Base-by-base conservation (phyloP, 208 protist species). In the Borovskyia barvae region DNA sequence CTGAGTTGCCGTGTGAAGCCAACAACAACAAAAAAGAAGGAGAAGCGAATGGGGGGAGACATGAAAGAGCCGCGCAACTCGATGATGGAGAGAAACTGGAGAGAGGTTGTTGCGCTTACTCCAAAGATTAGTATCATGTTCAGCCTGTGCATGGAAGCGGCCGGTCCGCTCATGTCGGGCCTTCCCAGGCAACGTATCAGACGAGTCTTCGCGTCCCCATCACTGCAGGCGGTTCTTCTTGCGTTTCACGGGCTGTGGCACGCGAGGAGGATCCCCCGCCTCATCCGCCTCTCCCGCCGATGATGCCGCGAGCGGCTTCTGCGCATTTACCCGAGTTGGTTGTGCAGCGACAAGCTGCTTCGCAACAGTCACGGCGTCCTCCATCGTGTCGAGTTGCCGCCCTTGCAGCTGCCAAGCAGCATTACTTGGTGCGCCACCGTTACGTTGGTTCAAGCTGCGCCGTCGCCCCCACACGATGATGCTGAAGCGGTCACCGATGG, bases 401-500 rank as follows among this genome's bases (percentile, higher is more conserved):
- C 69, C 51, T 33, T 70, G 11, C 9, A 80, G 33, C 26, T 70
- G 45, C 24, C 22, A 5, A 4, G 39, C n/a, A 7, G 33, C 56
- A 17, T 35, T 56, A 22, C 25, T 53, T 1, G 67, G 58, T n/a
- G 42, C 62, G n/a, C 84, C 89, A 26, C 87, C 77, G 66, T 96
- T 96, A 47, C 82, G 80, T 72, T 83, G 74, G 43, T 85, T 95
- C 28, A 92, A 32, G 5, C 68, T 72, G 14, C 85, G 72, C 0
- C 92, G 85, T 1, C 82, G 48, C 15, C 92, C 92, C 92, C 92
- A 97, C 1, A 76, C 86, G 56, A 96, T 97, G 67, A 97, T 94
- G 66, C 83, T 93, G 57, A 96, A 91, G 24, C 90, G 87, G 47
- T 92, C 82, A 0, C 77, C 82, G 25, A 80, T 80, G 3, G 80